Percentiles rank a stretch among this genome's conserved stretches.
phyloP scores from a whole-genome alignment of 345 rosid species.

The Eutrema heterophyllum region DNA sequence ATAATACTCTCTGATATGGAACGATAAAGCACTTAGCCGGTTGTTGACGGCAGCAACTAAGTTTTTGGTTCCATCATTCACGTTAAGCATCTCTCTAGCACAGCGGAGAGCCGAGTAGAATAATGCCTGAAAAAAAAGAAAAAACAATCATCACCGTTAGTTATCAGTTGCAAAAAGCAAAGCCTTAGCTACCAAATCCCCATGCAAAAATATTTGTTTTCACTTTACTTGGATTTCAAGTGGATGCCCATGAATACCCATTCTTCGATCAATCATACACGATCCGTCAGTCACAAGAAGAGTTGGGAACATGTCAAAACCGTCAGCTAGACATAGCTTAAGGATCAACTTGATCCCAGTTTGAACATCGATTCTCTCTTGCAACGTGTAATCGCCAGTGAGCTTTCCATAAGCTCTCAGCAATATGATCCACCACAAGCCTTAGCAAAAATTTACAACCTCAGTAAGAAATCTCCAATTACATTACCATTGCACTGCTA shows the following conservation, averaged over 20 bases:
- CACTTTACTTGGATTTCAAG: constrained; percentile 86
- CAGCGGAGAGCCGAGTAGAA: constrained; percentile 90
- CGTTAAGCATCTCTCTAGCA: constrained; percentile 78
- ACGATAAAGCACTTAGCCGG: constrained; percentile 80
- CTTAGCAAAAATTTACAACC: constrained; percentile 27
- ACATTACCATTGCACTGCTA: not conserved
- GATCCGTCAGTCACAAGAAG: constrained; percentile 94
- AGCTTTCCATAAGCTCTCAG: constrained; percentile 92
- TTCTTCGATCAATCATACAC: constrained; percentile 93
- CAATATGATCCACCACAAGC: constrained; percentile 95
- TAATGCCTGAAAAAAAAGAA: constrained; percentile 53
- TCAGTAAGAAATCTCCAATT: not conserved
- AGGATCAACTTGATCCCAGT: constrained; percentile 88
- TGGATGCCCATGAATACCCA: constrained; percentile 98
- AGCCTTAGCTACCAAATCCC: not conserved
- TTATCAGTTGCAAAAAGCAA: not conserved
- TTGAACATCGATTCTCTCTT: constrained; percentile 96
- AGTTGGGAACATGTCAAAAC: constrained; percentile 96
- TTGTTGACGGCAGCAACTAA: constrained; percentile 79
- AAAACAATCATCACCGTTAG: not conserved
- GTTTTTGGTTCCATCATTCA: constrained; percentile 77
- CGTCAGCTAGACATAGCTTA: constrained; percentile 76
- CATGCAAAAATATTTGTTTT: not conserved
- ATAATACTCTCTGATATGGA: constrained; percentile 89
- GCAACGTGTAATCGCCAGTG: constrained; percentile 74